These are phyloP conservation scores for Cicer cuneatum DNA, from an alignment of 306 rosid species.

Conservation along the genomic window DNA sequence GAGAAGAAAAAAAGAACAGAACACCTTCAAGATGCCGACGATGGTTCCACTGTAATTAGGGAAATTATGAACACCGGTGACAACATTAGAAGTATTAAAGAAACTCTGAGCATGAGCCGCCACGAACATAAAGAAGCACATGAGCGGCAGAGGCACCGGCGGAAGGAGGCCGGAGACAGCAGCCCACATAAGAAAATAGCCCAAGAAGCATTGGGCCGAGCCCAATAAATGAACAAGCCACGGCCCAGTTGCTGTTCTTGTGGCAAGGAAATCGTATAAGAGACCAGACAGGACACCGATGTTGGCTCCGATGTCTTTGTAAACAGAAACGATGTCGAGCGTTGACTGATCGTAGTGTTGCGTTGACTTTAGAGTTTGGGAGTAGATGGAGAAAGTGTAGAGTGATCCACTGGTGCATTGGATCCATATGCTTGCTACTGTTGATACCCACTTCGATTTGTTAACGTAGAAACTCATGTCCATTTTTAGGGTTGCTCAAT, in stretches of 20 bases:
- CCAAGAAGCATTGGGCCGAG: slow-evolving; percentile 68
- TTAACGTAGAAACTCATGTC: slow-evolving; percentile 9
- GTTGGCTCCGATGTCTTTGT: slow-evolving; percentile 83
- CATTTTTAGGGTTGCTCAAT: neutral
- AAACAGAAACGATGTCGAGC: slow-evolving; percentile 78
- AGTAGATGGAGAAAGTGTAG: slow-evolving; percentile 83
- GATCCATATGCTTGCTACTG: slow-evolving; percentile 82
- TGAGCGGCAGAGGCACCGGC: slow-evolving; percentile 59
- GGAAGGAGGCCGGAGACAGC: slow-evolving; percentile 65
- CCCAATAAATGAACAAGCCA: slow-evolving; percentile 68
- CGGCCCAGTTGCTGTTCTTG: slow-evolving; percentile 53
- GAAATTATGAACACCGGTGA: slow-evolving; percentile 70
- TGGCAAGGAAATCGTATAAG: slow-evolving; percentile 50
- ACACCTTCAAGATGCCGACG: slow-evolving; percentile 85
- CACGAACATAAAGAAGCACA: slow-evolving; percentile 66
- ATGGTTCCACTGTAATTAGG: slow-evolving; percentile 68
- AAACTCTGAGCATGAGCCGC: slow-evolving; percentile 72
- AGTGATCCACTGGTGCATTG: slow-evolving; percentile 78
- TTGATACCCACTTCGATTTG: slow-evolving; percentile 66
- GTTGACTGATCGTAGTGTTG: slow-evolving; percentile 87
- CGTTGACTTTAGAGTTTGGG: slow-evolving; percentile 68
- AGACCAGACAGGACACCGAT: slow-evolving; percentile 72
- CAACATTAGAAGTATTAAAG: slow-evolving; percentile 79
- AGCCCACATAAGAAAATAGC: slow-evolving; percentile 82
- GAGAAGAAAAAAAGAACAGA: neutral